Percentiles rank a stretch among this genome's conserved stretches.
These are phyloP conservation scores for Agaricus subrufescens DNA, from an alignment of 768 basidiomycete species.

Conservation along the genomic window DNA sequence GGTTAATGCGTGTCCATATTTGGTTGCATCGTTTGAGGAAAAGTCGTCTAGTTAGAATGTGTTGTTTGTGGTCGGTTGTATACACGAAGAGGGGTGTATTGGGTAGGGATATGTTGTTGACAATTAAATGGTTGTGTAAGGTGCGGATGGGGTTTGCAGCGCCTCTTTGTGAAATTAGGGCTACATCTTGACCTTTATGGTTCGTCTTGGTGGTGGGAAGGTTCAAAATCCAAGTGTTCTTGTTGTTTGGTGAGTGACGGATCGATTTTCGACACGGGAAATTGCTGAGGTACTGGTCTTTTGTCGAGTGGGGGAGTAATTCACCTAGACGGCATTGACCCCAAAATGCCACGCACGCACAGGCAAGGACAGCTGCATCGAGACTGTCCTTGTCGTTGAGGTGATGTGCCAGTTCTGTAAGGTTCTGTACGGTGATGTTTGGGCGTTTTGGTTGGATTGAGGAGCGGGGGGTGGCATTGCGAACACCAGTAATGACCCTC, in stretches of 20 bases:
- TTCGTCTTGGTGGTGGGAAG: slow-evolving; percentile 35
- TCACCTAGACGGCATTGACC: slow-evolving; percentile 27
- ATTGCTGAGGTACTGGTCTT: too few species aligned
- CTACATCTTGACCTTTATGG: slow-evolving; percentile 17
- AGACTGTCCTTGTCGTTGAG: slow-evolving; percentile 20
- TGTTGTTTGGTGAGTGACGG: slow-evolving; percentile 5
- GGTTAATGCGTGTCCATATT: slow-evolving; percentile 5
- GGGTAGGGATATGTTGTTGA: slow-evolving; percentile 15
- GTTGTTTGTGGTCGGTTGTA: background rate
- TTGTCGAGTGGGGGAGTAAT: slow-evolving; percentile 4
- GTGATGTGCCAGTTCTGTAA: background rate
- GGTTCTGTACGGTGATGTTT: background rate
- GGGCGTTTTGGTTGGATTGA: too few species aligned
- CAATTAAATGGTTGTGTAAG: slow-evolving; percentile 17
- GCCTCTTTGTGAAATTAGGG: slow-evolving; percentile 17
- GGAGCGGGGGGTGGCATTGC: background rate
- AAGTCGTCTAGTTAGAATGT: slow-evolving; percentile 2
- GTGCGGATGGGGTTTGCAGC: slow-evolving; percentile 16
- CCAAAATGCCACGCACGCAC: slow-evolving; percentile 30
- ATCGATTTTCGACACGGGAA: slow-evolving; percentile 13
- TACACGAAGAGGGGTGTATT: slow-evolving; percentile 14
- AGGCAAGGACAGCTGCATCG: slow-evolving; percentile 27
- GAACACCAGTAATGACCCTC: slow-evolving; percentile 7
- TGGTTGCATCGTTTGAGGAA: slow-evolving; percentile 11
- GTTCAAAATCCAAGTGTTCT: slow-evolving; percentile 12